phyloP scores from a whole-genome alignment of 345 rosid genomes.

The Litchi chinensis region DNA sequence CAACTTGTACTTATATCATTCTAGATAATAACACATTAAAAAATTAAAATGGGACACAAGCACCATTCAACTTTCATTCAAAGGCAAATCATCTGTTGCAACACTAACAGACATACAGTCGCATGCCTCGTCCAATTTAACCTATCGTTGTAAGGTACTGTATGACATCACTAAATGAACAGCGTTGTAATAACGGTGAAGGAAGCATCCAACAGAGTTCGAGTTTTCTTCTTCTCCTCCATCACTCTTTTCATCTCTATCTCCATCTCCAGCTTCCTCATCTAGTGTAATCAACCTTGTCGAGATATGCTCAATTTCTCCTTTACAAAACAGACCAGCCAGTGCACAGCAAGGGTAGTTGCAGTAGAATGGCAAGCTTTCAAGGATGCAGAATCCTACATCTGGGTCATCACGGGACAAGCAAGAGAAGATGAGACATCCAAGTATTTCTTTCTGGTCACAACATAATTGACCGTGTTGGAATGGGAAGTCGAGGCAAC shows the following conservation, averaged over 20 bases:
- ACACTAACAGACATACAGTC: no score
- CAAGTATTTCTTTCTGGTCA: slow-evolving; percentile 25
- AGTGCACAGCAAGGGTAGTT: slow-evolving; percentile 29
- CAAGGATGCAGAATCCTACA: not conserved
- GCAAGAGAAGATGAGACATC: slow-evolving; percentile 42
- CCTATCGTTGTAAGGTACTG: slow-evolving; percentile 8
- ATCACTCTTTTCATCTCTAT: not conserved
- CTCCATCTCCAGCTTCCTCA: not conserved
- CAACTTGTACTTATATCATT: no score
- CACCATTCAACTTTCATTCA: no score
- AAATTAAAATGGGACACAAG: no score
- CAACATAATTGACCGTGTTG: not conserved
- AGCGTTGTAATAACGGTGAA: slow-evolving; percentile 33
- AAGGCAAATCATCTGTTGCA: no score
- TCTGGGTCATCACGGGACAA: not conserved
- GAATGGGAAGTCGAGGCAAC: not conserved
- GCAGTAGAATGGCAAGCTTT: slow-evolving; percentile 26
- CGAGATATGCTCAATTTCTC: slow-evolving; percentile 35
- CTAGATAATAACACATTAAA: no score
- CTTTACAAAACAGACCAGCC: slow-evolving; percentile 33
- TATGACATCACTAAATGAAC: slow-evolving; percentile 33
- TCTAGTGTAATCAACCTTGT: slow-evolving; percentile 1
- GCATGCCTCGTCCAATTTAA: no score
- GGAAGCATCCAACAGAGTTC: slow-evolving; percentile 7
- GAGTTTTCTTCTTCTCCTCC: not conserved